These are phyloP conservation scores for Cyathus striatus DNA, from an alignment of 768 basidiomycete species.

Conservation along the genomic window DNA sequence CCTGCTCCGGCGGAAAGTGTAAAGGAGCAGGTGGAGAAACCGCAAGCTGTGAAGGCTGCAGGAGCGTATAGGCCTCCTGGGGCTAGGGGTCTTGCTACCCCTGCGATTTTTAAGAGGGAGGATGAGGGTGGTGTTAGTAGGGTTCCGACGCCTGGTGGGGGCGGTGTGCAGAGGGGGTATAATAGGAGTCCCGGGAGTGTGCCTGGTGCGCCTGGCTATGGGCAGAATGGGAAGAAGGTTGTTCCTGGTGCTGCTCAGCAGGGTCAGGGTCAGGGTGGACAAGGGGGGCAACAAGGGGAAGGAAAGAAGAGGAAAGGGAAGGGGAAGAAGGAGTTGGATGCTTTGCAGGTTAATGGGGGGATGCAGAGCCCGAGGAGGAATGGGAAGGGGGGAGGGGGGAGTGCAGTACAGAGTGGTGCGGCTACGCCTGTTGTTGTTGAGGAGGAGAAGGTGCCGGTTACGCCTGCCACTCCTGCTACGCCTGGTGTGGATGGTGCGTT, in stretches of 20 bases:
- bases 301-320: conserved; percentile 47
- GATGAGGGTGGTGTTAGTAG: conserved; percentile 76
- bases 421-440: conserved; percentile 15
- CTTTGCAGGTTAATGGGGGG: conserved; percentile 18
- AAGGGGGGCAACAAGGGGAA: conserved; percentile 31
- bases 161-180: conserved; percentile 60
- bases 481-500: conserved; percentile 53
- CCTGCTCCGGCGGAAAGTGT: conserved; percentile 64
- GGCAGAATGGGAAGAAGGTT: conserved; percentile 26
- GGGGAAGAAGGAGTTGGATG: conserved; percentile 24
- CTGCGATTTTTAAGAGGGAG: conserved; percentile 85
- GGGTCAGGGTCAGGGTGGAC: conserved; percentile 15
- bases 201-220: conserved; percentile 42
- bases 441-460: conserved; percentile 15
- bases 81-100: conserved; percentile 84
- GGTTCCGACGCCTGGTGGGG: conserved; percentile 42
- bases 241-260: not conserved
- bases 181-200: conserved; percentile 48
- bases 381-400: conserved; percentile 13
- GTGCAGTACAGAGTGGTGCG: conserved; percentile 6
- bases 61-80: conserved; percentile 95
- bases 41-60: conserved; percentile 49
- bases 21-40: conserved; percentile 47
- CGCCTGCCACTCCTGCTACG: conserved; percentile 51
- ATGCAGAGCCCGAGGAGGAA: conserved; percentile 22